Evolutionary conservation across 257 asterid species (phyloP), one percentile per base, ranked within the genome.

Genomic region (Solanum medicagineum): DNA sequence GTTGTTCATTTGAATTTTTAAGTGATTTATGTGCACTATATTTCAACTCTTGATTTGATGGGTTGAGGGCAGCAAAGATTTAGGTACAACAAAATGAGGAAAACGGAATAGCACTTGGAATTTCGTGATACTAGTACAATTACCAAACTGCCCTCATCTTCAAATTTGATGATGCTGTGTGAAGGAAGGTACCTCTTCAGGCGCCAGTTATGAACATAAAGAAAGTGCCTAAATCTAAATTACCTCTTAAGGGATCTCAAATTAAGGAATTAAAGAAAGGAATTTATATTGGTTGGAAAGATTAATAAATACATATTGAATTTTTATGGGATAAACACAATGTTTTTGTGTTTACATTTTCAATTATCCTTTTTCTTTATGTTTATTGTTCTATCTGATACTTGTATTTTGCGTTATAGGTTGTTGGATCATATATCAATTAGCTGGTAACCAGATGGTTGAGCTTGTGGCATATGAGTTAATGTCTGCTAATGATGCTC

Each of bases 401-500:
- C 45, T 70, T 73, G 53, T 79, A 62, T 42, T 87, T 83, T 88
- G 89, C 66, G 49, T 75, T 88, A 55, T 87, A 96, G 99, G 99
- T 83, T 94, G 99, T 85, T 96, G 98, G 98, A 92, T 96, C 86
- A 87, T 91, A 60, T 96, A 93, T 87, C 93, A 94, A 90, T 89
- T 85, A 44, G 84, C 80, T 45, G 94, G 91, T 40, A 86, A 91
- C 87, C 91, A 36, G 89, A 90, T 85, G 93, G 91, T 89, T 40
- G 95, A 92, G 84, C 90, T 96, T 83, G 93, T 91, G 87, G 75
- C 97, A 10, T 96, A 96, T 88, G 99, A 96, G 85, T 84, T 96
- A 77, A 96, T 96, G 99, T 96, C 99, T 45, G 95, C 99, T 83
- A 94, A 94, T 88, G 98, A 94, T 90, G 97, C 97, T 84, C 97